Base-by-base conservation (phyloP, 805 yeast species). In the Candida nanaspora region DNA sequence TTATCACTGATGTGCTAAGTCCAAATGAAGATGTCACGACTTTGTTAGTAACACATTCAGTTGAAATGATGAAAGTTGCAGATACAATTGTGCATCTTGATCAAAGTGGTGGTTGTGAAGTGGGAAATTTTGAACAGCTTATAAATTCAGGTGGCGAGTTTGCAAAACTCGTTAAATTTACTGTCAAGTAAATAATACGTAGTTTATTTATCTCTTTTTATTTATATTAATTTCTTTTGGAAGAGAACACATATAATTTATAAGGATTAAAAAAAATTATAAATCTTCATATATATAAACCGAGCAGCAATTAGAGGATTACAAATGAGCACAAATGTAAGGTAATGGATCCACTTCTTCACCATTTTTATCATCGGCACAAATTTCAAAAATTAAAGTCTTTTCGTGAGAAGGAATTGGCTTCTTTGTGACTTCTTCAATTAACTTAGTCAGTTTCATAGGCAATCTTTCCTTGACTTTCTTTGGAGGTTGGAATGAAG, bases 331-430 rank as follows among this genome's bases (percentile, higher is more conserved):
- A 42, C 85, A 78, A 46, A 89, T 75, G 58, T 78, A 88, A 26
- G 98, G 98, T 47, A 88, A 86, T 19, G 34, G 34, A 53, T 89
- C 98, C 18, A 88, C 96, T 59, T 93, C 98, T 59, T 93, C 98
- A 28, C 91, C 98, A 35, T 81, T 74, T 55, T 77, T 70, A 60
- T 93, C 98, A 55, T 93, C 98, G 46, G 91, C 85, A 60, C 96
- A 87, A 35, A 93, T 74, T 64, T 91, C 98, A 43, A 93, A 74
- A 43, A 91, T 81, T 66, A 93, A 69, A 15, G 86, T 80, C 62
- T 80, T 79, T 42, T 78, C 80, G 57, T 84, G 87, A 3, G 69
- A 58, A 13, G 88, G 83, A 35, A 93, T 65, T 16, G 85, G 86
- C 58, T 85, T 84, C 69, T 87, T 87, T 40, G 94, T 80, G 30